Base-by-base conservation (phyloP, 441 rosid genomes). In the Viola pubescens region DNA sequence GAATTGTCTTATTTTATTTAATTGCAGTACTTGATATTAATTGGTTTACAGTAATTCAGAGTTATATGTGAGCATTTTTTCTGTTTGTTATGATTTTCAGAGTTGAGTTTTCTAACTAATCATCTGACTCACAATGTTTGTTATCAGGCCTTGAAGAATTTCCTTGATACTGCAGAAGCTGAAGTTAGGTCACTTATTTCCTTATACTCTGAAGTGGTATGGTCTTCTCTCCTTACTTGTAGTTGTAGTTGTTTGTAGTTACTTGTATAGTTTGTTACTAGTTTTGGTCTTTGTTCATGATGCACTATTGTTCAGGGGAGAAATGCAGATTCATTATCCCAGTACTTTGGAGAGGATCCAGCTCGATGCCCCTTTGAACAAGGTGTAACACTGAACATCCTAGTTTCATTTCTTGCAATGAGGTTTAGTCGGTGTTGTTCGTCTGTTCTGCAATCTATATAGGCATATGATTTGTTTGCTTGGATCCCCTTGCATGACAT, bases 281-380 rank as follows among this genome's bases (percentile, higher is more conserved):
- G 42, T 58, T 58, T 60, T 57, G 37, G 39, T 72, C 16, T 42
- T 52, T 63, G 45, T 38, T 47, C 19, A 48, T 56, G 57, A 52
- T 5, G 26, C 54, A 53, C 59, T 12, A 52, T 56, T 48, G 73
- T 76, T 61, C 86, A 94, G 99, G 99, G 99, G 64, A 79, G 84
- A 77, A 94, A 82, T 79, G 97, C 97, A 12, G 99, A 94, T 85
- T 88, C 96, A 5, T 72, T 94, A 73, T 83, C 90, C 41, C 97
- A 83, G 48, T 94, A 94, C 73, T 90, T 94, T 42, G 97, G 97
- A 61, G 97, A 94, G 78, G 99, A 94, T 83, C 97, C 99, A 52
- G 85, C 92, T 59, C 88, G 95, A n/a, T 94, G 97, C 64, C 99
- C 99, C 70, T 90, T 90, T 57, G 99, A 94, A 73, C 99, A 94